Base-by-base conservation (phyloP, 1,284 basidiomycete genomes). In the Cerioporus squamosus region DNA sequence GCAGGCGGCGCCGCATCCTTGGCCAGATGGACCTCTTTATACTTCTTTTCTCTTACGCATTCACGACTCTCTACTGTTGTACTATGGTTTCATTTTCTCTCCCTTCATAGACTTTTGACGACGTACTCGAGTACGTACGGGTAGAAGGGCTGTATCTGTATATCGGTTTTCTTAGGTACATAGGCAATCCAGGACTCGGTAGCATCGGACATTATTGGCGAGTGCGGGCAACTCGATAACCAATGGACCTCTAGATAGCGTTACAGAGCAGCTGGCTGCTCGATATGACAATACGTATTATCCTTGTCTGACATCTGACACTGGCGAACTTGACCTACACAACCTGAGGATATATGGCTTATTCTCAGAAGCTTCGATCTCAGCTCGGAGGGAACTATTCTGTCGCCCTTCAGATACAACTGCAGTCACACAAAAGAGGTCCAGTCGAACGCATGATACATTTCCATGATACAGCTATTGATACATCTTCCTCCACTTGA, bases 1-100 rank as follows among this genome's bases (percentile, higher is more conserved):
- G 53, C 58, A 60, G 58, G 58, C 58, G 58, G 31, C 58, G 51
- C 57, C 50, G 39, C 39, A 43, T 43, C 8, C 45, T 44, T 55
- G 58, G 58, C 57, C 48, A 44, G 43, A 55, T 52, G 45, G 29
- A 43, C 33, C 33, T 15, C 14, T 29, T 29, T 29, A 5, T 29
- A 14, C 10, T 12, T 36, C 14, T 3, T 36, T 36, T 36, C n/a
- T 10, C 14, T 36, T 36, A 14, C 12, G 14, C 33, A 36, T 36
- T 36, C 33, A 36, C 40, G 39, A 31, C n/a, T 17, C 15, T 17
- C n/a, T 23, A 6, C 20, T 45, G 23, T 51, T 40, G 55, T 56
- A 36, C 42, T 38, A 26, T 24, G 20, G 23, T 22, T 31, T 20
- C 31, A 6, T 15, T 26, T 26, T 31, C 38, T 36, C 29, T 29